Conservation (phyloP, 169 alveolate species). For the Plasmodium coatneyi region DNA sequence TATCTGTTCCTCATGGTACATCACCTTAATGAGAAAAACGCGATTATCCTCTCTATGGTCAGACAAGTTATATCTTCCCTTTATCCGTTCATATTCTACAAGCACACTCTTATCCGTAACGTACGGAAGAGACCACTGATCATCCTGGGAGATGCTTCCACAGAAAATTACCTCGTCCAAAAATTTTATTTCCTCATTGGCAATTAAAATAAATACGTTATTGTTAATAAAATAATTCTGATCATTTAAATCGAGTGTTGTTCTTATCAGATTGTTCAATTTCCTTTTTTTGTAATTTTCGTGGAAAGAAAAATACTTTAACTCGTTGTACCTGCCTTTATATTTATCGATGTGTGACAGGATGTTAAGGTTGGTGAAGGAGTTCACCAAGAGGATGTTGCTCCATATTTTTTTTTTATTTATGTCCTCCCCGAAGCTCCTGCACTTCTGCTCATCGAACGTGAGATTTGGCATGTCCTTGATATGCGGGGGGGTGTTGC, state of each 20-base stretch:
- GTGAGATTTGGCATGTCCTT: slow-evolving; percentile 10
- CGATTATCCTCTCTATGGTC: slow-evolving; percentile 7
- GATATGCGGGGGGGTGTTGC: neutral
- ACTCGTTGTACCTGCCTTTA: slow-evolving; percentile 35
- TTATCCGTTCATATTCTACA: slow-evolving; percentile 31
- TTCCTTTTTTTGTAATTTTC: slow-evolving; percentile 23
- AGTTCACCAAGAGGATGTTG: slow-evolving; percentile 29
- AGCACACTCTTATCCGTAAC: slow-evolving; percentile 1
- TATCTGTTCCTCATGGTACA: slow-evolving; percentile 20
- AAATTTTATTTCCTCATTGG: slow-evolving; percentile 48
- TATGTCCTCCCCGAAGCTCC: neutral
- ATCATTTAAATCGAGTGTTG: slow-evolving; percentile 44
- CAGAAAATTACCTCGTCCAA: slow-evolving; percentile 20
- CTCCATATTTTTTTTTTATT: slow-evolving; percentile 65
- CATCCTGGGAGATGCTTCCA: neutral
- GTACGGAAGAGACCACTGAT: neutral
- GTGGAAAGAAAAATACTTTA: slow-evolving; percentile 12
- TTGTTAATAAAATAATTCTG: slow-evolving; percentile 35
- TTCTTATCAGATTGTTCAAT: slow-evolving; percentile 23
- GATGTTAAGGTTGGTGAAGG: slow-evolving; percentile 24
- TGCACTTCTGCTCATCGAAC: slow-evolving; percentile 21
- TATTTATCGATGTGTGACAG: slow-evolving; percentile 59
- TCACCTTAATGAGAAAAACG: slow-evolving; percentile 46
- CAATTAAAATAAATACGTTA: slow-evolving; percentile 45
- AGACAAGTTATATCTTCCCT: slow-evolving; percentile 17